Evolutionary conservation across 768 basidiomycete species (phyloP).

Genomic region (Tylopilus sp.): DNA sequence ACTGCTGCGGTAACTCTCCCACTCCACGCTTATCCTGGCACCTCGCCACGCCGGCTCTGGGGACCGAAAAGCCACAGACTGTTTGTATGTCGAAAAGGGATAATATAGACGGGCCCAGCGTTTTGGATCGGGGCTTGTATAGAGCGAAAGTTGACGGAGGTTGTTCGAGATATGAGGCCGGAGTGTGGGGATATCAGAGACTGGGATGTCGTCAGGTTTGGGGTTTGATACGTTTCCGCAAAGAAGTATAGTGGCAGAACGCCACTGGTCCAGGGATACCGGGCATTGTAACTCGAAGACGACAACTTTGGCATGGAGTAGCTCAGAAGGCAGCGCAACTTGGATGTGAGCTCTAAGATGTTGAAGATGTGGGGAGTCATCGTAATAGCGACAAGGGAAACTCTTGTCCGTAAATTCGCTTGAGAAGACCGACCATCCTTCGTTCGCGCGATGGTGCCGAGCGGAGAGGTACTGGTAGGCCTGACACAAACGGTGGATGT

Average conservation of each 20-base stretch:
- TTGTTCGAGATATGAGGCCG: background rate
- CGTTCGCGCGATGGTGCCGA: background rate
- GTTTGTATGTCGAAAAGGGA: no score
- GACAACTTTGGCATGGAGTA: background rate
- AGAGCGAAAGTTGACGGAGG: background rate
- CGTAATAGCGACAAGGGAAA: background rate
- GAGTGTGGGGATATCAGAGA: background rate
- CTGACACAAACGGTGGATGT: background rate
- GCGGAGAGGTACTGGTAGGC: background rate
- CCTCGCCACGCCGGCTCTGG: constrained; percentile 35
- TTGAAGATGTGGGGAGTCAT: background rate
- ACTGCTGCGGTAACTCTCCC: constrained; percentile 36
- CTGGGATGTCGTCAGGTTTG: background rate
- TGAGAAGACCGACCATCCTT: background rate
- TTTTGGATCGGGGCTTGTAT: background rate
- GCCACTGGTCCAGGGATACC: background rate
- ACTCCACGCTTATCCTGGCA: background rate
- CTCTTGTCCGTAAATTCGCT: background rate
- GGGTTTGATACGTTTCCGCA: no score
- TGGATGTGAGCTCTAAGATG: background rate
- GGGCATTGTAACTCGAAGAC: background rate
- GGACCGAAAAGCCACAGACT: no score
- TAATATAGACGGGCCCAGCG: background rate
- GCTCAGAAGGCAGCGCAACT: background rate
- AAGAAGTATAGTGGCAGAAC: background rate